Conservation (phyloP, 2,329 filamentous ascomycete genomes). For the Alternaria sp. region DNA sequence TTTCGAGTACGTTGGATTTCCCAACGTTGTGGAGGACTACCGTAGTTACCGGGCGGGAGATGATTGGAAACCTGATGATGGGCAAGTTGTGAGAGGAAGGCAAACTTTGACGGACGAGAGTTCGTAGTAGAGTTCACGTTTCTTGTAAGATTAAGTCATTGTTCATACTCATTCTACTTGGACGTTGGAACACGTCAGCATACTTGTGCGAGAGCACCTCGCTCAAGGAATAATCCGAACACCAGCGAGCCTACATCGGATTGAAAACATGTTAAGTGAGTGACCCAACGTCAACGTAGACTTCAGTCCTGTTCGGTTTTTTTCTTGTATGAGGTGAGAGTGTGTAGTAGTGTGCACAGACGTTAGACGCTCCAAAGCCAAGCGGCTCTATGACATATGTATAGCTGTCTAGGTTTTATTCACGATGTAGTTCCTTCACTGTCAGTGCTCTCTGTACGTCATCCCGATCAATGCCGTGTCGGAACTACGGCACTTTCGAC, state of each 20-base stretch:
- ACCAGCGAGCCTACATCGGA: accelerated
- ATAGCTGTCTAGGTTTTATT: not conserved
- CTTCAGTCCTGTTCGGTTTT: not conserved
- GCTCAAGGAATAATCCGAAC: no score
- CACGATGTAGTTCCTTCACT: not conserved
- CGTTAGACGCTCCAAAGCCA: not conserved
- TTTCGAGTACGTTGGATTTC: conserved; percentile 82
- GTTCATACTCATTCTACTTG: not conserved
- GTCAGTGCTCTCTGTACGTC: not conserved
- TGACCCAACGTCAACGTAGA: not conserved
- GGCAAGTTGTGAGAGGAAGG: conserved; percentile 22
- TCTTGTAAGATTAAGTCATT: not conserved
- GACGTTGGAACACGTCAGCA: not conserved
- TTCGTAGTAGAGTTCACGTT: not conserved
- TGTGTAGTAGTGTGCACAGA: not conserved
- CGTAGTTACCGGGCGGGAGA: conserved; percentile 75
- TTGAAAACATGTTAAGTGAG: not conserved
- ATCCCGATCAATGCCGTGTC: not conserved
- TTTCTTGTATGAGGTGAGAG: not conserved
- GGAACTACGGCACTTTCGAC: not conserved
- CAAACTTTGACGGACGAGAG: not conserved
- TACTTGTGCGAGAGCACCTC: no score
- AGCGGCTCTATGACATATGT: not conserved
- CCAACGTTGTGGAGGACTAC: conserved; percentile 84
- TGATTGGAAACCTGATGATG: conserved; percentile 69